Base-by-base conservation (phyloP, 768 basidiomycete species). In the Termitomyces sp. region DNA sequence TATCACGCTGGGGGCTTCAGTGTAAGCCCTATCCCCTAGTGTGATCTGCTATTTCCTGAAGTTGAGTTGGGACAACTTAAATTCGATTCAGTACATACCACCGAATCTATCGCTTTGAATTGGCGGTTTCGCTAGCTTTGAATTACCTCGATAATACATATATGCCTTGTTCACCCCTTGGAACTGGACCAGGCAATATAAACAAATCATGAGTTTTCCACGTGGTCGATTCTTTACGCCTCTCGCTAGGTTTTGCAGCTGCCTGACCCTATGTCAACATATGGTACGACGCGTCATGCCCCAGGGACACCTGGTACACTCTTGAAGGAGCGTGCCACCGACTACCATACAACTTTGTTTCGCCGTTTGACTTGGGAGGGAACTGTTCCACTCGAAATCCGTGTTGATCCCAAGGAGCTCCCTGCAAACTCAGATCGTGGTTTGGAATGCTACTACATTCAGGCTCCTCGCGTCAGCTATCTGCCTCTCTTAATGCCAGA, bases 391-490 rank as follows among this genome's bases (percentile, higher is more conserved):
- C 77, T 98, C 50, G 90, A 94, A 77, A 85, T 97, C 68, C 87
- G 89, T 61, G 86, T 96, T 63, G 92, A 93, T 72, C 82, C 90
- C 44, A 91, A 91, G 68, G 93, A 94, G 70, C 84, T 95, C 9
- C 93, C 94, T 35, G 89, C 93, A 47, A 92, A 91, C 71, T 91
- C 89, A 59, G 91, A 96, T 77, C 86, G 92, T 56, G 89, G 88
- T 23, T 82, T 93, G 40, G 94, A 96, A 72, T 89, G 87, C 69
- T 96, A 95, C 74, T 97, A 87, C 74, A 77, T 93, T 55, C 91
- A 93, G 72, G 95, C 92, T 6, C 91, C 95, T 38, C 82, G 97
- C 56, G 89, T 98, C 68, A 88, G 87, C 74, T 99, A 98, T 74
- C 85, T 99, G 38, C 93, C 97, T 13, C 79, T 98, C 30, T 74